Conservation (phyloP, 1,139 yeast species). For the Kurtzmaniella natalensis region DNA sequence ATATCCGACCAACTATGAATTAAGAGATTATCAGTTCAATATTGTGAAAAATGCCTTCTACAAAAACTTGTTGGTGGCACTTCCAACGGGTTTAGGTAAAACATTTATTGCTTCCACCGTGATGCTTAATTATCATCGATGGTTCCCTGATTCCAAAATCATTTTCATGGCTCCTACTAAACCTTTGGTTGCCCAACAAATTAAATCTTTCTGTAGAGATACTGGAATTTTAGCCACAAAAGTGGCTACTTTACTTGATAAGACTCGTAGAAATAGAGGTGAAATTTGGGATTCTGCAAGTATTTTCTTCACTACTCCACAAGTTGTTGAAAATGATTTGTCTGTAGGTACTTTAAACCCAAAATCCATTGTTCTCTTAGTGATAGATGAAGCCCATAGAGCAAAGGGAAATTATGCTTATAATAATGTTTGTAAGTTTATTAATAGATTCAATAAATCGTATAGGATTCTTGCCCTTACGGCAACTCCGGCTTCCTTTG, state of each 20-base stretch:
- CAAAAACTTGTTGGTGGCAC: slow-evolving; percentile 76
- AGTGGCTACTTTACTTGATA: slow-evolving; percentile 80
- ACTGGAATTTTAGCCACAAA: slow-evolving; percentile 76
- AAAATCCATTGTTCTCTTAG: slow-evolving; percentile 65
- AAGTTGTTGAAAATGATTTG: slow-evolving; percentile 89
- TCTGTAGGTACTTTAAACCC: slow-evolving; percentile 73
- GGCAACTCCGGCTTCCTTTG: slow-evolving; percentile 90
- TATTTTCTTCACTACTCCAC: slow-evolving; percentile 94
- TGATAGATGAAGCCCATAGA: slow-evolving; percentile 94
- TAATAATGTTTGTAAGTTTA: slow-evolving; percentile 68
- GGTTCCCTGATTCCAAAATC: slow-evolving; percentile 77
- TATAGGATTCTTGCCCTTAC: slow-evolving; percentile 81
- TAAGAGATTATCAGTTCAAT: slow-evolving; percentile 83
- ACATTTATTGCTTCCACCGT: slow-evolving; percentile 94
- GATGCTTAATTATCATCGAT: slow-evolving; percentile 82
- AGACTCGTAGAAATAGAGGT: slow-evolving; percentile 57
- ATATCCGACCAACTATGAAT: slow-evolving; percentile 81
- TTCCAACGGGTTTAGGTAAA: slow-evolving; percentile 97
- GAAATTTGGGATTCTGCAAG: slow-evolving; percentile 72
- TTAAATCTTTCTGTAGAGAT: slow-evolving; percentile 85
- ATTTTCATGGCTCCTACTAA: slow-evolving; percentile 96
- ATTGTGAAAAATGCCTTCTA: slow-evolving; percentile 71
- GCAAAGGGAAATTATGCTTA: slow-evolving; percentile 90
- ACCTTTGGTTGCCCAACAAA: slow-evolving; percentile 97
- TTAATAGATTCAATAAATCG: slow-evolving; percentile 59